Conservation (phyloP, 768 basidiomycete genomes). For the Mycena crocata region DNA sequence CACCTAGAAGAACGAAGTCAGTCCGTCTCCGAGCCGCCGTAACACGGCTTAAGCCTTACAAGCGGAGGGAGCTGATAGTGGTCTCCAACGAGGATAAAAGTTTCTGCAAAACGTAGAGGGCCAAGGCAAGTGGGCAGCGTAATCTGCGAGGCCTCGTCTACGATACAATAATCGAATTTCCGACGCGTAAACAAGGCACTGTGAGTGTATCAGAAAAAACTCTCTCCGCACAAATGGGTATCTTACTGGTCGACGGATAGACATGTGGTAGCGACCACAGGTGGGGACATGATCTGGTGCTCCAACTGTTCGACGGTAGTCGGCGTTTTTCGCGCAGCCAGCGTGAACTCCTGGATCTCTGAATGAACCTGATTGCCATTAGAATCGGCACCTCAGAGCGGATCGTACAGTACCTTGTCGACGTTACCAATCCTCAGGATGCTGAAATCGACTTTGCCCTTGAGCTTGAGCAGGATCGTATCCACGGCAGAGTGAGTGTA, state of each 20-base stretch:
- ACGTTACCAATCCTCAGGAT: constrained; percentile 90
- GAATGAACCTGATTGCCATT: constrained; percentile 76
- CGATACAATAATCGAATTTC: constrained; percentile 95
- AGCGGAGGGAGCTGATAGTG: constrained; percentile 97
- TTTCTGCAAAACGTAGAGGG: constrained; percentile 89
- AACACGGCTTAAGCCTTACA: constrained; percentile 55
- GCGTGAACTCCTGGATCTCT: constrained; percentile 77
- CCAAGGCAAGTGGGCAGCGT: constrained; percentile 96
- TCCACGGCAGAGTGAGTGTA: constrained; percentile 99
- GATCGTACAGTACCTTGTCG: constrained; percentile 76
- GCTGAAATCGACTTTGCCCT: constrained; percentile 68
- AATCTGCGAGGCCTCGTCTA: constrained; percentile 98
- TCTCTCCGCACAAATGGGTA: neutral
- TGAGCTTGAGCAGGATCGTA: constrained; percentile 90
- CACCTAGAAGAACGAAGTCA: constrained; percentile 62
- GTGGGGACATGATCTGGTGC: constrained; percentile 84
- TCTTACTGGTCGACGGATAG: constrained; percentile 93
- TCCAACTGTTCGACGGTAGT: constrained; percentile 87
- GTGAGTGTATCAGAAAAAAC: constrained; percentile 5
- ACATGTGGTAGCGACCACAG: constrained; percentile 96
- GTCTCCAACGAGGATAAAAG: constrained; percentile 95
- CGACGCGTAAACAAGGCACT: constrained; percentile 89
- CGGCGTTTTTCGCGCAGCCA: constrained; percentile 65
- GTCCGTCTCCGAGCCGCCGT: neutral
- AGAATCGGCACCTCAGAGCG: constrained; percentile 8